Evolutionary conservation across 2,329 filamentous ascomycete genomes (phyloP).

Genomic region (Penicillium sp.): DNA sequence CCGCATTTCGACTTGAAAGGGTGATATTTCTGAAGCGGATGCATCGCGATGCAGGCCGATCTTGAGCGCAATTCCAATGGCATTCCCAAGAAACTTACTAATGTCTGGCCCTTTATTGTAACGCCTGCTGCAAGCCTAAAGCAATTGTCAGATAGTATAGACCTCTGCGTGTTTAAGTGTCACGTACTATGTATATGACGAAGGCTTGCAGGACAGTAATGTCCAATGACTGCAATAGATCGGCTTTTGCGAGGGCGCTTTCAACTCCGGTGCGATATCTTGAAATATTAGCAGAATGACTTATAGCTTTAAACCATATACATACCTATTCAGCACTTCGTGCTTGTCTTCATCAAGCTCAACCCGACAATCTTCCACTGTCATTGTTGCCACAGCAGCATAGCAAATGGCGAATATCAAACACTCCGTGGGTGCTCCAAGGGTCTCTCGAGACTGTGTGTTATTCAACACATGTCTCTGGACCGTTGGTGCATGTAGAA

Average conservation of each 20-base stretch:
- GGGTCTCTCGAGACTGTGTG: not conserved
- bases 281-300: not conserved
- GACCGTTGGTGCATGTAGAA: slow-evolving; percentile 54
- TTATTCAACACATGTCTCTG: slow-evolving; percentile 46
- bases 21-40: not conserved
- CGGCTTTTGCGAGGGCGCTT: slow-evolving; percentile 14
- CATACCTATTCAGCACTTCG: slow-evolving; percentile 12
- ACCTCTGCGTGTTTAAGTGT: not conserved
- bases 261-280: slow-evolving; percentile 15
- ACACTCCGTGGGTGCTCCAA: slow-evolving; percentile 1
- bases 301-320: not conserved
- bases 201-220: slow-evolving; percentile 22
- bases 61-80: slow-evolving; percentile 14
- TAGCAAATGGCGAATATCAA: slow-evolving; percentile 23
- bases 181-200: slow-evolving; percentile 21
- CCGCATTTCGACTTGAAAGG: slow-evolving; percentile 22
- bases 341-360: slow-evolving; percentile 15
- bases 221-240: slow-evolving; percentile 12
- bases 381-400: slow-evolving; percentile 9
- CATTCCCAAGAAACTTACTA: slow-evolving; percentile 6
- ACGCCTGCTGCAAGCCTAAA: slow-evolving; percentile 17
- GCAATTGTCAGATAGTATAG: not conserved
- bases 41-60: slow-evolving; percentile 15
- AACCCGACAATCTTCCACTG: not conserved
- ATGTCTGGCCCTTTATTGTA: slow-evolving; percentile 16